phyloP scores from a whole-genome alignment of 306 rosid genomes.

The Vigna trinervia region DNA sequence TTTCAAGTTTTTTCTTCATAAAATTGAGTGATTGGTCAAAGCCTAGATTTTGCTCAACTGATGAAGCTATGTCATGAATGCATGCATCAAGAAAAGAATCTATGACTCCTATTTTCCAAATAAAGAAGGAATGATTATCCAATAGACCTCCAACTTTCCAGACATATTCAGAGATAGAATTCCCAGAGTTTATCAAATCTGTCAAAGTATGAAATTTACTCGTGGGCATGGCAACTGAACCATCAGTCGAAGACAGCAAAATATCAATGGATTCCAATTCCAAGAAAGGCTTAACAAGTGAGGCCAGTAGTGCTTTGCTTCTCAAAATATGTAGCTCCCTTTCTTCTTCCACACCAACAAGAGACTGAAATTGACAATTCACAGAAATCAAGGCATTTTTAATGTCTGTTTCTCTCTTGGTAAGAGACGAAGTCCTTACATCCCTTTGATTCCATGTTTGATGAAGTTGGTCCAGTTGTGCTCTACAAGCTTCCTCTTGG shows the following conservation, averaged over 20 bases:
- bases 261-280: conserved; percentile 80
- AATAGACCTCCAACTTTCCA: conserved; percentile 82
- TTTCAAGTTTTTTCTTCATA: conserved; percentile 84
- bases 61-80: conserved; percentile 82
- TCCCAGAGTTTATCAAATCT: conserved; percentile 79
- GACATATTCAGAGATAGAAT: conserved; percentile 72
- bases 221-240: conserved; percentile 52
- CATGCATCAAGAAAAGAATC: conserved; percentile 92
- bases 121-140: conserved; percentile 75
- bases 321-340: conserved; percentile 57
- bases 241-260: conserved; percentile 59
- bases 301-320: conserved; percentile 67
- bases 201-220: conserved; percentile 58
- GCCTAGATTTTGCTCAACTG: conserved; percentile 87
- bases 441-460: conserved; percentile 95
- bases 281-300: conserved; percentile 75
- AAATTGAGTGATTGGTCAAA: conserved; percentile 83
- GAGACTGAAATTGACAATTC: conserved; percentile 71
- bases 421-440: conserved; percentile 66
- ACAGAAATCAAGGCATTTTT: conserved; percentile 72
- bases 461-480: conserved; percentile 87
- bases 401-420: conserved; percentile 86
- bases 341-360: conserved; percentile 64
- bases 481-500: conserved; percentile 96
- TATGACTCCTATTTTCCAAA: conserved; percentile 83